These are phyloP conservation scores for Leishmania arabica DNA, from an alignment of 208 protist genomes.

Conservation along the genomic window DNA sequence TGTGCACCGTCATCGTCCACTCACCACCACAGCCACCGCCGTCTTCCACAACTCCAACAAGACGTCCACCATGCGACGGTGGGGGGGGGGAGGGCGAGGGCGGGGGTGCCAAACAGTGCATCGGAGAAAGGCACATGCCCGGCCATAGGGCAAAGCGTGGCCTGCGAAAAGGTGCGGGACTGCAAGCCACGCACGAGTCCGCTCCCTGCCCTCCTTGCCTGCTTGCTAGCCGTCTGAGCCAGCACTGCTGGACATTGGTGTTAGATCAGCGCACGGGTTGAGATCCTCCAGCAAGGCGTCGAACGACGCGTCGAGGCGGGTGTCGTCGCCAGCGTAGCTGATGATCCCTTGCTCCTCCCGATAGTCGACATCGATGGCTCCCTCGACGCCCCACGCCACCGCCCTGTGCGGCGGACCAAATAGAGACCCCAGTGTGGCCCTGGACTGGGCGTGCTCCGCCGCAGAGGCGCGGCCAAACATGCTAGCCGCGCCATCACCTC, in stretches of 20 bases:
- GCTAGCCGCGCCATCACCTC: neutral
- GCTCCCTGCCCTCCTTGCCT: neutral
- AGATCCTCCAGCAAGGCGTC: constrained; percentile 15
- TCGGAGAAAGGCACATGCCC: neutral
- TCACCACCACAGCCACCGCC: neutral
- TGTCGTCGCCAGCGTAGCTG: neutral
- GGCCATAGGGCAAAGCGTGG: neutral
- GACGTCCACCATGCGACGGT: neutral
- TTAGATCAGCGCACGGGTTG: constrained; percentile 4
- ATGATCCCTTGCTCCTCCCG: neutral
- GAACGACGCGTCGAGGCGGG: neutral
- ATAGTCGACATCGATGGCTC: neutral
- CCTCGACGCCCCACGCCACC: constrained; percentile 6
- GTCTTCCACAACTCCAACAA: neutral
- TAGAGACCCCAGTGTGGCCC: constrained; percentile 8
- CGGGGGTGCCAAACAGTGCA: neutral
- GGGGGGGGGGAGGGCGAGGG: no score
- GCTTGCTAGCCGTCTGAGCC: neutral
- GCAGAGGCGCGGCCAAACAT: neutral
- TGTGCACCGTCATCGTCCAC: neutral
- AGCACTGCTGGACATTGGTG: neutral
- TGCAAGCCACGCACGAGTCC: neutral
- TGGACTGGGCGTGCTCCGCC: neutral
- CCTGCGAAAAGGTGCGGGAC: neutral
- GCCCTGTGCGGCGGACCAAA: neutral